These are phyloP conservation scores for Fagus sylvatica DNA, from an alignment of 306 rosid species.

Conservation along the genomic window DNA sequence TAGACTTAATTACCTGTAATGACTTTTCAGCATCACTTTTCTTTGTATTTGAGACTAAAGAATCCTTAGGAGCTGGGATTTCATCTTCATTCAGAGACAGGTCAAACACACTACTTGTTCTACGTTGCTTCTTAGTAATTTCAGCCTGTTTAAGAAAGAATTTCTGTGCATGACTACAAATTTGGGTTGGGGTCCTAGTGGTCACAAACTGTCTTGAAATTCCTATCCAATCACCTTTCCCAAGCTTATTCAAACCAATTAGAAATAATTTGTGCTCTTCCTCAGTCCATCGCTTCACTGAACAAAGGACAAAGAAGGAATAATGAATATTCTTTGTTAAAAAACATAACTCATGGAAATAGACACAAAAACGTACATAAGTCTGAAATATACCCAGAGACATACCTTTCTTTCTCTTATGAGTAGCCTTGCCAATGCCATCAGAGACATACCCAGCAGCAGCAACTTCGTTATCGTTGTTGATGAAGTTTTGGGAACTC, in stretches of 20 bases:
- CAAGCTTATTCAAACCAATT: constrained; percentile 45
- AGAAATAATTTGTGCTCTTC: constrained; percentile 55
- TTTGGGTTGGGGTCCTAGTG: constrained; percentile 56
- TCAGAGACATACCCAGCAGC: too few species aligned
- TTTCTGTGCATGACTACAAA: constrained; percentile 79
- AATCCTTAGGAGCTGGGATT: too few species aligned
- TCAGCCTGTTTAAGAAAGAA: constrained; percentile 47
- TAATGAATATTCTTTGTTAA: too few species aligned
- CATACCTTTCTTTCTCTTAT: too few species aligned
- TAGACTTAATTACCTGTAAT: constrained; percentile 4
- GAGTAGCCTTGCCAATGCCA: too few species aligned
- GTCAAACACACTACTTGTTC: constrained; percentile 64
- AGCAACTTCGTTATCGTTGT: too few species aligned
- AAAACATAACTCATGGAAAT: too few species aligned
- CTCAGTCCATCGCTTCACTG: constrained; percentile 57
- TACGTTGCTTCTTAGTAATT: constrained; percentile 40
- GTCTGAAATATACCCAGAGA: too few species aligned
- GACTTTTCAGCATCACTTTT: neutral
- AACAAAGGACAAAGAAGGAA: too few species aligned
- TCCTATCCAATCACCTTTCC: constrained; percentile 72
- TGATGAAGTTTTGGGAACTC: too few species aligned
- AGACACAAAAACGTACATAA: too few species aligned
- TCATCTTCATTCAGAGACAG: constrained; percentile 25
- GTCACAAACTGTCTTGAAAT: constrained; percentile 52
- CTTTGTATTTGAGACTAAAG: constrained; percentile 4